Evolutionary conservation across 2,329 filamentous ascomycete species (phyloP), one percentile per base, ranked within the genome.

Genomic region (Fusarium oligoseptatum): DNA sequence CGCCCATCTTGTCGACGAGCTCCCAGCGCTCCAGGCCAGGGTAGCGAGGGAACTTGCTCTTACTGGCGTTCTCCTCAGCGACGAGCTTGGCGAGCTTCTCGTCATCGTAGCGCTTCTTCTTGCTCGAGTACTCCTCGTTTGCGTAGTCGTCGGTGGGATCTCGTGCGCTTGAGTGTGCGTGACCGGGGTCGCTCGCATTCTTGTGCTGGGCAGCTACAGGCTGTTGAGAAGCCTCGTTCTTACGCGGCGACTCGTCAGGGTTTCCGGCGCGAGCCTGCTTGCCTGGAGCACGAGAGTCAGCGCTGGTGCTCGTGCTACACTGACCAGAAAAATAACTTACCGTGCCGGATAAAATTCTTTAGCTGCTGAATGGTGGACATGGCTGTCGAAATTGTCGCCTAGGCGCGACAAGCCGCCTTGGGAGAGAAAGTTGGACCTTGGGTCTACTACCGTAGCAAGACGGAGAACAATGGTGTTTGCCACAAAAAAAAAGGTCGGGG

Each of bases 301-400:
- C 58, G 32, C 52, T 63, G 60, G 52, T 56, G 32, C 50, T 63
- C 58, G 52, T 56, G 27, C 60, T 56, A 61, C 48, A 43, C n/a
- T 56, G 32, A 17, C 58, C 45, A 60, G 22, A 20, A 9, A 9
- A 6, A 55, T 66, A 41, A 80, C 87, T 66, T 85, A 92, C 90
- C 96, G 88, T 98, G 96, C 77, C 96, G 94, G 85, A 98, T 97
- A 85, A 98, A 97, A 85, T 98, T 98, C 86, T 98, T 98, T 80
- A 98, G 91, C 82, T 97, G 97, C 87, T 98, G 96, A 86, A 98
- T 97, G 76, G 90, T 91, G 80, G 90, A 91, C 90, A 92, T 91
- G 78, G 71, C 79, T 77, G 64, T 70, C 45, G 60, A 72, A 27
- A 22, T 37, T 70, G 75, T 77, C 79, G 77, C 78, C 60, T 39